A percentile compares a stretch with the other conserved stretches of the same genome.
phyloP scores from a whole-genome alignment of 2,329 filamentous ascomycete species.

The Monosporascus sp. region DNA sequence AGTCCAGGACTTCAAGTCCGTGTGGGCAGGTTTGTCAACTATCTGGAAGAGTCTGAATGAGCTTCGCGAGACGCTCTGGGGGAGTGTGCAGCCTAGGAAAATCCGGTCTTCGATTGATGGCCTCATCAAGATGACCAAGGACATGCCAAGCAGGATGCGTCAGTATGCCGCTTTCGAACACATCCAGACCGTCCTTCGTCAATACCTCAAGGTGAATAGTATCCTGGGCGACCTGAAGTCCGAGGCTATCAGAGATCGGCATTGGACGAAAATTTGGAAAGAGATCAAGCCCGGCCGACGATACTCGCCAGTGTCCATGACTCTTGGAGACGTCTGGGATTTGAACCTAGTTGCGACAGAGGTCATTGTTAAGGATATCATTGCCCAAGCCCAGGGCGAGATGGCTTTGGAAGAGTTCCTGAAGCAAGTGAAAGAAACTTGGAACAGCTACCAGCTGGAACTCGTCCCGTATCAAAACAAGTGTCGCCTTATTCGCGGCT shows the following conservation, averaged over 20 bases:
- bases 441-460: slow-evolving; percentile 92
- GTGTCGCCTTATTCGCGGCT: slow-evolving; percentile 91
- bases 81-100: slow-evolving; percentile 90
- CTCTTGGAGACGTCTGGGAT: slow-evolving; percentile 98
- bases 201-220: slow-evolving; percentile 85
- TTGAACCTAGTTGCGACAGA: slow-evolving; percentile 86
- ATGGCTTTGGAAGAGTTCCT: slow-evolving; percentile 98
- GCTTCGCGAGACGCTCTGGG: slow-evolving; percentile 88
- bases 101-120: slow-evolving; percentile 83
- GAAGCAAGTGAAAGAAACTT: slow-evolving; percentile 92
- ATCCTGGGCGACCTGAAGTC: slow-evolving; percentile 89
- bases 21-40: slow-evolving; percentile 91
- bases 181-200: slow-evolving; percentile 83
- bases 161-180: slow-evolving; percentile 99
- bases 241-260: slow-evolving; percentile 90
- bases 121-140: slow-evolving; percentile 95
- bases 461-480: slow-evolving; percentile 98
- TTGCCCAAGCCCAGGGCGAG: slow-evolving; percentile 92
- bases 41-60: slow-evolving; percentile 97
- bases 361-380: slow-evolving; percentile 83
- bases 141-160: slow-evolving; percentile 98
- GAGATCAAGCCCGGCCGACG: slow-evolving; percentile 86
- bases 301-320: slow-evolving; percentile 91
- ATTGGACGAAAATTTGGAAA: slow-evolving; percentile 99
- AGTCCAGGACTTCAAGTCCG: slow-evolving; percentile 97